A percentile compares a stretch with the other conserved stretches of the same genome.
Evolutionary conservation across 768 basidiomycete genomes (phyloP).

Genomic region (Paxillus rubicundulus): DNA sequence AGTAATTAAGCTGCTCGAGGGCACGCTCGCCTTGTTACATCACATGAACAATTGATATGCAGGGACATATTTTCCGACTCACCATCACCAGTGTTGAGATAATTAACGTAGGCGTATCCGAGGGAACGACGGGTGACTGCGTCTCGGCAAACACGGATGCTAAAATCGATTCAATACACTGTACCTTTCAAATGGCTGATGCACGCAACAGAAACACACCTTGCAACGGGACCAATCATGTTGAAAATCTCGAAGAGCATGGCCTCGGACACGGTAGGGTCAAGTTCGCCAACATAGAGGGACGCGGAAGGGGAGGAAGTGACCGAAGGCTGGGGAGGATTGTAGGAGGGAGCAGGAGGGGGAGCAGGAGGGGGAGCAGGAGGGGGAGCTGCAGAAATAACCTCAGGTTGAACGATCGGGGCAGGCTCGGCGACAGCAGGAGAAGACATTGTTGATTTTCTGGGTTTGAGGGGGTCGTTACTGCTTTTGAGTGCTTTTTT

Average conservation of each 20-base stretch:
- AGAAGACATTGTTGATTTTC: conserved; percentile 59
- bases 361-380: conserved; percentile 50
- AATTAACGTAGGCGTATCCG: conserved; percentile 99
- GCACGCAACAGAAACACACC: conserved; percentile 47
- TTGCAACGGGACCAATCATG: conserved; percentile 98
- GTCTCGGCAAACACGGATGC: conserved; percentile 99
- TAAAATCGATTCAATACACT: conserved; percentile 25
- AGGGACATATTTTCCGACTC: conserved; percentile 23
- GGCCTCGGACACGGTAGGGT: conserved; percentile 96
- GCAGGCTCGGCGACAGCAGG: conserved; percentile 54
- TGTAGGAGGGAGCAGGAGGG: conserved; percentile 52
- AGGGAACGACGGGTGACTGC: conserved; percentile 99
- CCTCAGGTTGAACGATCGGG: conserved; percentile 49
- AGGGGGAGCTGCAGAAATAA: conserved; percentile 40
- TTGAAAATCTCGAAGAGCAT: conserved; percentile 99
- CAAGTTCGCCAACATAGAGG: conserved; percentile 98
- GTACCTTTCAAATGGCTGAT: background rate
- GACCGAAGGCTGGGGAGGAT: conserved; percentile 48
- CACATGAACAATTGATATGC: background rate
- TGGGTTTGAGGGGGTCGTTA: conserved; percentile 73
- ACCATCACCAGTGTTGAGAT: conserved; percentile 94
- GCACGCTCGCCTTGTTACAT: conserved; percentile 81
- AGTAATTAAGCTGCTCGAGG: conserved; percentile 98
- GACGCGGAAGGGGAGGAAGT: conserved; percentile 81
- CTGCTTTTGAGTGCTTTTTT: conserved; percentile 87